phyloP scores from a whole-genome alignment of 2,329 filamentous ascomycete genomes.

The Neonectria sp. region DNA sequence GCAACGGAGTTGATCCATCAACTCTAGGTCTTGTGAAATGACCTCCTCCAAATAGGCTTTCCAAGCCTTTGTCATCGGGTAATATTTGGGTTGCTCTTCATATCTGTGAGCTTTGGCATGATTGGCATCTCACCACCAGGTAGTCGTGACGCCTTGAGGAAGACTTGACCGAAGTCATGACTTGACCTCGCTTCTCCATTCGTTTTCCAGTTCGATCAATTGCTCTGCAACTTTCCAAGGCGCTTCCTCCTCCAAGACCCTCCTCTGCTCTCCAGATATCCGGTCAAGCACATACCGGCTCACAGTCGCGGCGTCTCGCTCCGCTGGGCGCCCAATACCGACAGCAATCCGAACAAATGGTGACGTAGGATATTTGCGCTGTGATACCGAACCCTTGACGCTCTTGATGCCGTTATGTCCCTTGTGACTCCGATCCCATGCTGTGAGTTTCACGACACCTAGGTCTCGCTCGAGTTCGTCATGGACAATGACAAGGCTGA shows the following conservation, averaged over 20 bases:
- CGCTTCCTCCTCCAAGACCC: slow-evolving; percentile 65
- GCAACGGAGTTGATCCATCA: neutral
- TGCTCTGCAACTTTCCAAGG: slow-evolving; percentile 66
- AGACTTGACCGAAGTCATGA: slow-evolving; percentile 22
- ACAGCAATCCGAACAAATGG: slow-evolving; percentile 77
- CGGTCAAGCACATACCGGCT: slow-evolving; percentile 83
- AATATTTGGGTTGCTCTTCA: neutral
- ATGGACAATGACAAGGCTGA: slow-evolving; percentile 82
- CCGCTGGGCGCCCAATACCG: slow-evolving; percentile 88
- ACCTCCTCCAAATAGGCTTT: neutral
- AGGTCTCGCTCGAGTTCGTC: slow-evolving; percentile 86
- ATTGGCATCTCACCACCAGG: no score
- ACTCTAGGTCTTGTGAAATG: neutral
- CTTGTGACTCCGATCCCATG: slow-evolving; percentile 74
- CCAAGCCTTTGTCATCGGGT: neutral
- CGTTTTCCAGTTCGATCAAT: slow-evolving; percentile 62
- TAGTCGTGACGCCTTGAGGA: neutral
- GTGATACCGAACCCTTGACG: slow-evolving; percentile 66
- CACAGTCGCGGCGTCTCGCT: slow-evolving; percentile 77
- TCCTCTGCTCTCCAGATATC: slow-evolving; percentile 69
- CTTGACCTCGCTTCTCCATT: slow-evolving; percentile 52
- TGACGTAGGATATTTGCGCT: slow-evolving; percentile 57
- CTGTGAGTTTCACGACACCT: slow-evolving; percentile 76
- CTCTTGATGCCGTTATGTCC: slow-evolving; percentile 86
- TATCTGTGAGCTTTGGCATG: neutral